Evolutionary conservation across 106 monocot genomes (phyloP).

Genomic region (Acorus gramineus): DNA sequence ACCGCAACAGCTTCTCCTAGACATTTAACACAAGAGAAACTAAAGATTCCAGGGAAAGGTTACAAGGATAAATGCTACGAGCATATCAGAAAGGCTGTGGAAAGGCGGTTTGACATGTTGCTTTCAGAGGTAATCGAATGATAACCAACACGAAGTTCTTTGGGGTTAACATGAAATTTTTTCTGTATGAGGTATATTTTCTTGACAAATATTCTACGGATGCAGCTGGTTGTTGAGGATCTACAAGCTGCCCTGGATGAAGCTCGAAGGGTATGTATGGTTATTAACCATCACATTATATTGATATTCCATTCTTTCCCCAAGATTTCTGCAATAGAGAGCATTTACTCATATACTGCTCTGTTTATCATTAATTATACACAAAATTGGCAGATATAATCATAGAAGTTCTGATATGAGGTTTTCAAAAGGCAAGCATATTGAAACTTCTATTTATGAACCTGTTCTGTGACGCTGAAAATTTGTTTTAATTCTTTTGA

Average conservation of each 20-base stretch:
- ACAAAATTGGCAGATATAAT: too few relatives aligned
- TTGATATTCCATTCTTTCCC: too few relatives aligned
- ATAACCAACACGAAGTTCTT: neutral
- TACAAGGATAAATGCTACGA: constrained; percentile 99
- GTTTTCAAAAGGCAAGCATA: too few relatives aligned
- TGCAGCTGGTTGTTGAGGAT: constrained; percentile 85
- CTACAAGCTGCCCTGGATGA: constrained; percentile 92
- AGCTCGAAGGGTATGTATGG: constrained; percentile 57
- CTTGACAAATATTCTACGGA: constrained; percentile 13
- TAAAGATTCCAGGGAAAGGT: constrained; percentile 69
- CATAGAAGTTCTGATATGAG: too few relatives aligned
- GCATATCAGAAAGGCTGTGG: constrained; percentile 85
- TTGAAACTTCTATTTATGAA: too few relatives aligned
- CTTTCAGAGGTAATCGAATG: constrained; percentile 50
- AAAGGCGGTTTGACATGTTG: constrained; percentile 78
- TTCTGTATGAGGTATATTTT: neutral
- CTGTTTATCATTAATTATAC: too few relatives aligned
- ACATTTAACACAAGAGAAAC: constrained; percentile 40
- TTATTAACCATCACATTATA: too few relatives aligned
- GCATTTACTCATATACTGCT: too few relatives aligned
- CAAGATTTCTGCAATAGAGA: too few relatives aligned
- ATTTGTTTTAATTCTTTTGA: too few relatives aligned
- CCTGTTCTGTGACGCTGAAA: too few relatives aligned
- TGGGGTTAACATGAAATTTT: neutral
- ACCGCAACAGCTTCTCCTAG: constrained; percentile 40